A percentile compares a stretch with the other conserved stretches of the same genome.
Conservation (phyloP, 1,139 yeast species). For the Taiozyma sp. region DNA sequence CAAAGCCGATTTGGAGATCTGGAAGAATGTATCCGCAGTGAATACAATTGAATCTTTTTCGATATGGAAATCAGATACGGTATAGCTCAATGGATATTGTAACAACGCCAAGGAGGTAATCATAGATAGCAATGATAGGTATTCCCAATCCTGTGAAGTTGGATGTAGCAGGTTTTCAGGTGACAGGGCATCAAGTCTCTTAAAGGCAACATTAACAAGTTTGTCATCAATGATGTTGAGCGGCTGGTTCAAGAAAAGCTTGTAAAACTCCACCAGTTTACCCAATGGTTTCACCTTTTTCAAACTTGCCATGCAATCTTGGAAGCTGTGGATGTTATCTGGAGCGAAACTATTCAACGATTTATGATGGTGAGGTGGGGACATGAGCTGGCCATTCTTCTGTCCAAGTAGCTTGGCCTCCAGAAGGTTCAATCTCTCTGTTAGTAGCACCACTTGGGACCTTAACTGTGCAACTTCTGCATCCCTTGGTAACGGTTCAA, state of each 20-base stretch:
- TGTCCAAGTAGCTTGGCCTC: conserved; percentile 9
- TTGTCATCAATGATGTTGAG: conserved; percentile 12
- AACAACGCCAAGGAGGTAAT: conserved; percentile 13
- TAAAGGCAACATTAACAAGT: conserved; percentile 2
- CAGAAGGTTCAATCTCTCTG: conserved; percentile 11
- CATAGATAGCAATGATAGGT: conserved; percentile 13
- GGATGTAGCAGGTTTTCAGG: not conserved
- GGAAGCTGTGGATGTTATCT: not conserved
- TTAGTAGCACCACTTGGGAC: conserved; percentile 8
- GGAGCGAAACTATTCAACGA: not conserved
- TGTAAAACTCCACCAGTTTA: conserved; percentile 6
- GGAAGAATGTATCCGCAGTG: conserved; percentile 12
- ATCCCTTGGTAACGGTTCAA: not conserved
- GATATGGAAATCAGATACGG: conserved; percentile 7
- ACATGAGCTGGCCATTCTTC: not conserved
- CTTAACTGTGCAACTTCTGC: conserved; percentile 10
- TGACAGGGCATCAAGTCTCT: conserved; percentile 1
- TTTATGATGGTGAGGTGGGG: not conserved
- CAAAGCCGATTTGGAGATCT: conserved; percentile 15
- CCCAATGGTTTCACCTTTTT: conserved; percentile 4
- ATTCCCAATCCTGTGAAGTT: conserved; percentile 13
- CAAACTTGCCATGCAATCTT: conserved; percentile 3
- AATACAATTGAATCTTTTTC: conserved; percentile 3
- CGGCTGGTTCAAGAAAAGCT: conserved; percentile 10
- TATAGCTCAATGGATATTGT: conserved; percentile 9